Evolutionary conservation across 1,139 yeast species (phyloP).

Genomic region (Candida albicans): DNA sequence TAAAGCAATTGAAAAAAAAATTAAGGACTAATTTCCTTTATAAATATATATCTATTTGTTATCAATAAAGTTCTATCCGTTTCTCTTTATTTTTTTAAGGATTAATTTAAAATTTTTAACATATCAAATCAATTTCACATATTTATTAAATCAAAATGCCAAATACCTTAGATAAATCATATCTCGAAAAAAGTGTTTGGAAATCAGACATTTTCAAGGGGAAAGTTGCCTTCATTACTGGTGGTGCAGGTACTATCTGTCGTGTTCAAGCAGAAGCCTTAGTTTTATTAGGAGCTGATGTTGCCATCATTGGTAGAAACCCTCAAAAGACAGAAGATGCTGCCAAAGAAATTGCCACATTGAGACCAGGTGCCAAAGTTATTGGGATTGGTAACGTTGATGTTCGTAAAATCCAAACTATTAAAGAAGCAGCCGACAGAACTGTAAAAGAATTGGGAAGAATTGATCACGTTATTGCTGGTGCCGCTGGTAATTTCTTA

Average conservation of each 20-base stretch:
- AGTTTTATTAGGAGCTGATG: slow-evolving; percentile 82
- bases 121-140: background rate
- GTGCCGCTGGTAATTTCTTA: slow-evolving; percentile 95
- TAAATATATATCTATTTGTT: no score
- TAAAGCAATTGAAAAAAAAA: background rate
- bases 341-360: slow-evolving; percentile 60
- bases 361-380: slow-evolving; percentile 68
- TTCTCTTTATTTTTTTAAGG: background rate
- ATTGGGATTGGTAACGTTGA: slow-evolving; percentile 74
- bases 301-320: slow-evolving; percentile 83
- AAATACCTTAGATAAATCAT: slow-evolving; percentile 29
- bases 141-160: slow-evolving; percentile 9
- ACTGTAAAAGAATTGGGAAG: slow-evolving; percentile 70
- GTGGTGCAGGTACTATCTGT: slow-evolving; percentile 96
- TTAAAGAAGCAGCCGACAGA: slow-evolving; percentile 60
- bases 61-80: background rate
- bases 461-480: slow-evolving; percentile 86
- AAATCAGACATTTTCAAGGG: slow-evolving; percentile 73
- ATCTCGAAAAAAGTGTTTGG: slow-evolving; percentile 32
- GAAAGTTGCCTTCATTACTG: slow-evolving; percentile 89
- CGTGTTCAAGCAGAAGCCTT: slow-evolving; percentile 87
- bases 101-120: background rate
- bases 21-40: no score
- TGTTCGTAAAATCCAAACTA: slow-evolving; percentile 66
- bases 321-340: slow-evolving; percentile 62